Evolutionary conservation across 179 eudicot species (phyloP).

Genomic region (Silene noctiflora): DNA sequence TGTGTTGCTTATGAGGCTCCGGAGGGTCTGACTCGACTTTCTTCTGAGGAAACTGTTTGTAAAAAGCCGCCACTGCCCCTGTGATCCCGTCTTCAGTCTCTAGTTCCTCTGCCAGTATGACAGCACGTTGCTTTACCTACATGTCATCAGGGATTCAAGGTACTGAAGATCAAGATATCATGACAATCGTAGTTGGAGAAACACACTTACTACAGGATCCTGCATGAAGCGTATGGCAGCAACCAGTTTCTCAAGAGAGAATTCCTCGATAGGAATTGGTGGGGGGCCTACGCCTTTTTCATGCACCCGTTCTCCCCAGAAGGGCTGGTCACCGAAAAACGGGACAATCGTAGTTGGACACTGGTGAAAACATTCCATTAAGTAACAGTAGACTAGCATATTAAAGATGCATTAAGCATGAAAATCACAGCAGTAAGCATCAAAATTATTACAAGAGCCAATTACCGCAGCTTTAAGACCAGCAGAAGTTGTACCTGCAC

Average conservation of each 20-base stretch:
- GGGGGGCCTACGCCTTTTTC: constrained; percentile 75
- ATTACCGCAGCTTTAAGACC: constrained; percentile 85
- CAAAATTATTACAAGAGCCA: constrained; percentile 14
- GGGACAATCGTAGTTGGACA: constrained; percentile 88
- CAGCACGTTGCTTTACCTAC: constrained; percentile 64
- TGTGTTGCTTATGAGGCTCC: constrained; percentile 19
- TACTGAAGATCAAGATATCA: too few species aligned
- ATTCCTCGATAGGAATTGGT: constrained; percentile 72
- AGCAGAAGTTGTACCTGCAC: constrained; percentile 95
- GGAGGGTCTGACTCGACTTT: constrained; percentile 26
- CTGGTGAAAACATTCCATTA: constrained; percentile 36
- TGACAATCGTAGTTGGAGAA: too few species aligned
- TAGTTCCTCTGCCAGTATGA: constrained; percentile 66
- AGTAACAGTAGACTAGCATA: background rate
- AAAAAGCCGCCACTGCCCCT: constrained; percentile 73
- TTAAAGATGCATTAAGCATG: background rate
- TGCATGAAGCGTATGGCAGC: constrained; percentile 68
- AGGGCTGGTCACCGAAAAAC: constrained; percentile 88
- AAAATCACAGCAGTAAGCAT: background rate
- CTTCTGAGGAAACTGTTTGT: constrained; percentile 53
- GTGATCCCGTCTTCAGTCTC: constrained; percentile 66
- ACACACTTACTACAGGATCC: constrained; percentile 50
- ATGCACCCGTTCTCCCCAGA: constrained; percentile 83
- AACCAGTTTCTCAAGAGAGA: constrained; percentile 55
- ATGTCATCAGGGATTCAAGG: background rate